A percentile compares a stretch with the other conserved stretches of the same genome.
phyloP scores from a whole-genome alignment of 352 stramenopile genomes.

The Pelagophyceae sp. region DNA sequence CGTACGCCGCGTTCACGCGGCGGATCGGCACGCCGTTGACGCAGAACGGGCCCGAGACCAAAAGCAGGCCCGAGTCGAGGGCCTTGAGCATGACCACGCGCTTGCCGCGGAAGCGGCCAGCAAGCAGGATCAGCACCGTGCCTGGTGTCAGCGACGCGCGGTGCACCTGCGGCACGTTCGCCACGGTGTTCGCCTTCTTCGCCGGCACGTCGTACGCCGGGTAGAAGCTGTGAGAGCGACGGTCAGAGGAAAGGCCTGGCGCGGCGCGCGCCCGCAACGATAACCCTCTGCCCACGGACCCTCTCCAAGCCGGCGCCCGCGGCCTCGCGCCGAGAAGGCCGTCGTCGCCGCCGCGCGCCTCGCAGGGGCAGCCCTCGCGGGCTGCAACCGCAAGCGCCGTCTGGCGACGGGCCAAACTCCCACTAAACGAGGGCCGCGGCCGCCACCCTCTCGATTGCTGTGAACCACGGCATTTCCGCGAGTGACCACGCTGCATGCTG shows the following conservation, averaged over 20 bases:
- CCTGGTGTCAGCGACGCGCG: conserved; percentile 88
- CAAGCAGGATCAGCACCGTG: conserved; percentile 92
- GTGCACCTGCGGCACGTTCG: conserved; percentile 76
- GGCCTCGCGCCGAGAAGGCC: no score
- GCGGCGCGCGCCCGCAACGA: no score
- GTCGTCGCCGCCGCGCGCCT: no score
- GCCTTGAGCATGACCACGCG: conserved; percentile 95
- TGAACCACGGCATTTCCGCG: no score
- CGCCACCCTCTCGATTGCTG: not conserved
- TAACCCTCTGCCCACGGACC: no score
- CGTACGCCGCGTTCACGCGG: conserved; percentile 96
- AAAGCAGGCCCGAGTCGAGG: conserved; percentile 86
- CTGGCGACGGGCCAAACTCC: no score
- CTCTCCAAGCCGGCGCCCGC: no score
- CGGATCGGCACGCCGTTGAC: conserved; percentile 95
- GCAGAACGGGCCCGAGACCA: conserved; percentile 96
- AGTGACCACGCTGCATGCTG: not conserved
- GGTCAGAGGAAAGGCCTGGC: no score
- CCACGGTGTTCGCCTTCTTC: conserved; percentile 42
- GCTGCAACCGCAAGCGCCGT: no score
- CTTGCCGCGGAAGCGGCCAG: conserved; percentile 92
- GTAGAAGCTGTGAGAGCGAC: conserved; percentile 59
- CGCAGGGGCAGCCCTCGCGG: no score
- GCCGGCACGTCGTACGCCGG: conserved; percentile 60
- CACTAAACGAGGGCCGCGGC: no score